A percentile compares a stretch with the other conserved stretches of the same genome.
These are phyloP conservation scores for Exophiala sideris DNA, from an alignment of 2,329 filamentous ascomycete species.

Conservation along the genomic window DNA sequence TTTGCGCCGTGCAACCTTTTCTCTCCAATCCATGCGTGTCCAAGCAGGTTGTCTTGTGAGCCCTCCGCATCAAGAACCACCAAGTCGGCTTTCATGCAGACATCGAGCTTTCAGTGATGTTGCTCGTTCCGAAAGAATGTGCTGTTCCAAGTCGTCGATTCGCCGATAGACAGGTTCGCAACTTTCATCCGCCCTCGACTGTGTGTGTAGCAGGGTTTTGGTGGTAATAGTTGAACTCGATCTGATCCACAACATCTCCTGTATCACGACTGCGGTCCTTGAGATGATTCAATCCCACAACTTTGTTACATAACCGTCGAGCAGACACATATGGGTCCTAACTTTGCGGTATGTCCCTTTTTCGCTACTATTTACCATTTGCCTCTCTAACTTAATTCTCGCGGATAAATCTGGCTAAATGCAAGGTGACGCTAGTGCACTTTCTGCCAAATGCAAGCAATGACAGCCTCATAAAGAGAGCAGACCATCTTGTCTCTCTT, in stretches of 20 bases:
- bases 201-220: too few species aligned
- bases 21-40: too few species aligned
- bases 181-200: too few species aligned
- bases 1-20: too few species aligned
- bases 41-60: conserved; percentile 39
- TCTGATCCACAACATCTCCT: too few species aligned
- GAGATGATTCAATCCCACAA: too few species aligned
- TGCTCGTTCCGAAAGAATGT: conserved; percentile 43
- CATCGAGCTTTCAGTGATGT: conserved; percentile 39
- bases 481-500: not conserved
- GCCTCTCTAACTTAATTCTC: not conserved
- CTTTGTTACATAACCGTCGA: too few species aligned
- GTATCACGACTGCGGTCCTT: too few species aligned
- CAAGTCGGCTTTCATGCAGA: conserved; percentile 44
- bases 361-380: not conserved
- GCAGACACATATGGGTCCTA: too few species aligned
- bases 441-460: not conserved
- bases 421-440: conserved; percentile 4
- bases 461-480: not conserved
- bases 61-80: conserved; percentile 40
- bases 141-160: conserved; percentile 45
- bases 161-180: conserved; percentile 30
- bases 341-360: too few species aligned
- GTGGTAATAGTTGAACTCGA: too few species aligned
- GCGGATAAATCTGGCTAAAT: conserved; percentile 25